A percentile compares a stretch with the other conserved stretches of the same genome.
Evolutionary conservation across 2,329 filamentous ascomycete genomes (phyloP).

Genomic region (Neoascochyta sp.): DNA sequence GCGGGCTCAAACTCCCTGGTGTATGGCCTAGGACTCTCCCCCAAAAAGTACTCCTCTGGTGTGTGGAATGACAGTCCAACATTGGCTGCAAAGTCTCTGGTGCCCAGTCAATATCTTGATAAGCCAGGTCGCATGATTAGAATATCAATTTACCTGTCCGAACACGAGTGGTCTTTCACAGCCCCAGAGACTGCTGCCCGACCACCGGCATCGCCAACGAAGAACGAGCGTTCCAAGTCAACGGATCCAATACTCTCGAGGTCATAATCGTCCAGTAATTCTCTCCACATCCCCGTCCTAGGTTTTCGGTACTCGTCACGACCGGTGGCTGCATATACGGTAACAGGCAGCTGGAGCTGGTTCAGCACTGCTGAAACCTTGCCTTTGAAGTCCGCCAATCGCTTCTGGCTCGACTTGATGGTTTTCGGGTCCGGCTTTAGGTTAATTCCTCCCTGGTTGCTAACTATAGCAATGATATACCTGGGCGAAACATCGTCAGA

Average conservation of each 20-base stretch:
- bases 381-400: conserved; percentile 75
- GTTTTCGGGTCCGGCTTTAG: conserved; percentile 70
- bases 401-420: conserved; percentile 63
- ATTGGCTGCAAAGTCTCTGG: conserved; percentile 74
- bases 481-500: conserved; percentile 41
- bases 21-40: conserved; percentile 63
- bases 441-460: conserved; percentile 82
- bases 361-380: conserved; percentile 69
- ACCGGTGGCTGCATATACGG: conserved; percentile 80
- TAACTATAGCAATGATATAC: conserved; percentile 74
- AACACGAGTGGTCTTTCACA: conserved; percentile 57
- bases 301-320: conserved; percentile 85
- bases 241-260: conserved; percentile 53
- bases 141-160: conserved; percentile 50
- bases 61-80: conserved; percentile 76
- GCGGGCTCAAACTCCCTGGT: conserved; percentile 67
- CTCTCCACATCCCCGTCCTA: conserved; percentile 80
- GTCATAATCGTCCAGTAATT: conserved; percentile 54
- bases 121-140: conserved; percentile 8
- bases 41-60: conserved; percentile 87
- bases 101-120: conserved; percentile 11
- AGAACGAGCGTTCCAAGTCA: conserved; percentile 71
- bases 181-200: conserved; percentile 42
- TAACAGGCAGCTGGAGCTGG: conserved; percentile 70
- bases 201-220: conserved; percentile 80